phyloP scores from a whole-genome alignment of 257 asterid genomes.

The Salvia hispanica region DNA sequence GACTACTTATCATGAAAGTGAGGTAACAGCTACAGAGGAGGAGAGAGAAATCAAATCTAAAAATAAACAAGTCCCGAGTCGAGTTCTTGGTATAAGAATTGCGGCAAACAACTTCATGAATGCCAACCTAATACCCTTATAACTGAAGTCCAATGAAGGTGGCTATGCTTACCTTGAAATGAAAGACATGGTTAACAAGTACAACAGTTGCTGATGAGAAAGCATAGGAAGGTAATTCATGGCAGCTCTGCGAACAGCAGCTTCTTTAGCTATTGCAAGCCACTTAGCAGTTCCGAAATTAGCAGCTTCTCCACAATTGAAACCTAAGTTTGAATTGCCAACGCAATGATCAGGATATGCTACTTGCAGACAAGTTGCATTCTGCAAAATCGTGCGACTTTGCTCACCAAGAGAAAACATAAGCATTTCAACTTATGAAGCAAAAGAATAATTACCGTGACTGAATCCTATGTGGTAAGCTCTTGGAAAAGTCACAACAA shows the following conservation, averaged over 20 bases:
- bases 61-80: slow-evolving; percentile 9
- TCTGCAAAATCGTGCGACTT: slow-evolving; percentile 5
- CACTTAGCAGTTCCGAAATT: slow-evolving; percentile 94
- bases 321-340: slow-evolving; percentile 53
- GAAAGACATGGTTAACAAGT: slow-evolving; percentile 94
- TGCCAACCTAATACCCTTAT: neutral
- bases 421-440: slow-evolving; percentile 23
- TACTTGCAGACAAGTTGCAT: slow-evolving; percentile 22
- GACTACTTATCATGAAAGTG: slow-evolving; percentile 18
- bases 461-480: slow-evolving; percentile 98
- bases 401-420: slow-evolving; percentile 24
- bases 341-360: slow-evolving; percentile 12
- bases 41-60: slow-evolving; percentile 17
- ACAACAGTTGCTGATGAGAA: slow-evolving; percentile 92
- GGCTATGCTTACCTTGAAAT: slow-evolving; percentile 65
- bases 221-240: slow-evolving; percentile 99
- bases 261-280: slow-evolving; percentile 97
- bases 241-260: slow-evolving; percentile 97
- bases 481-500: slow-evolving; percentile 97
- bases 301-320: slow-evolving; percentile 99
- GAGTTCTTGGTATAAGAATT: slow-evolving; percentile 19
- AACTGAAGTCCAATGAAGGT: slow-evolving; percentile 27
- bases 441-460: slow-evolving; percentile 72
- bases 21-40: neutral
- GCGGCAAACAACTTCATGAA: slow-evolving; percentile 1